These are phyloP conservation scores for Microbotryum scabiosae DNA, from an alignment of 1,284 basidiomycete genomes.

Conservation along the genomic window DNA sequence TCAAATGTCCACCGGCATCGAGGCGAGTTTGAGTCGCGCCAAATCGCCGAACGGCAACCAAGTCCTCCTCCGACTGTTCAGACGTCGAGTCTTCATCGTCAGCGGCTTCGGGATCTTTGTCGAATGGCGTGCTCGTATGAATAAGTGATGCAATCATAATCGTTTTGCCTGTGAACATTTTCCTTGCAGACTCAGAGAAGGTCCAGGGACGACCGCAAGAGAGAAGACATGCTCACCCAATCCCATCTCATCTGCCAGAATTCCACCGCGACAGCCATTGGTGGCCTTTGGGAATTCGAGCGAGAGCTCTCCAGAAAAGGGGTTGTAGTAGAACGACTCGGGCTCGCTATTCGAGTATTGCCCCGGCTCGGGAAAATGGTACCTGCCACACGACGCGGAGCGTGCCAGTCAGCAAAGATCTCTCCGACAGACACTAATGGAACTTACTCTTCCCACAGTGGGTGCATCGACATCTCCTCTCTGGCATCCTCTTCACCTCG, in stretches of 20 bases:
- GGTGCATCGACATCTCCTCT: slow-evolving; percentile 69
- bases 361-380: slow-evolving; percentile 39
- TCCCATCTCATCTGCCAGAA: slow-evolving; percentile 67
- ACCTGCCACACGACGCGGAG: slow-evolving; percentile 28
- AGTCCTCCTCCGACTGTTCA: slow-evolving; percentile 19
- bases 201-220: background rate
- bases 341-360: too few species aligned
- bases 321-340: slow-evolving; percentile 59
- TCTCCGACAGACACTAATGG: background rate
- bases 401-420: background rate
- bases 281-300: slow-evolving; percentile 77
- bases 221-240: slow-evolving; percentile 52
- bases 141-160: slow-evolving; percentile 82
- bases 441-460: slow-evolving; percentile 74
- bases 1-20: background rate
- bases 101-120: background rate
- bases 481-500: slow-evolving; percentile 60
- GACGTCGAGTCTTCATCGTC: slow-evolving; percentile 4
- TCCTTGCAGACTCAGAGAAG: background rate
- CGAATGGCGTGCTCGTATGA: slow-evolving; percentile 22
- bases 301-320: slow-evolving; percentile 65
- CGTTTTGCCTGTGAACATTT: slow-evolving; percentile 56
- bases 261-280: slow-evolving; percentile 70
- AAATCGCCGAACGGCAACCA: slow-evolving; percentile 31
- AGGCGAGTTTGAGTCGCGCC: slow-evolving; percentile 23